A percentile compares a stretch with the other conserved stretches of the same genome.
These are phyloP conservation scores for Cardamine chenopodiifolia DNA, from an alignment of 345 rosid species.

Conservation along the genomic window DNA sequence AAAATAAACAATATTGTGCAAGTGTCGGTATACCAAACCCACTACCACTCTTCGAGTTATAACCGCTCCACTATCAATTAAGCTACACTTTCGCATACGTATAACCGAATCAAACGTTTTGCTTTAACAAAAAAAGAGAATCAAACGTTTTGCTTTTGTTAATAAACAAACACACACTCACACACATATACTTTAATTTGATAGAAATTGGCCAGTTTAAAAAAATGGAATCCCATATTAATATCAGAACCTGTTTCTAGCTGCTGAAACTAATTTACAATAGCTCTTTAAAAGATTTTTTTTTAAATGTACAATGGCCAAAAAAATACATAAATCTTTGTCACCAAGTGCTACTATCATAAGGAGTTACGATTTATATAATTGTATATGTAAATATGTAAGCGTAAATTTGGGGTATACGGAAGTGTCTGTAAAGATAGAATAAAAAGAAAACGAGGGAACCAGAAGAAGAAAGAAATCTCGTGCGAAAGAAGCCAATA, in stretches of 20 bases:
- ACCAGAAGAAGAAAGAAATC: slow-evolving; percentile 30
- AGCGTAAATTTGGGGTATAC: slow-evolving; percentile 13
- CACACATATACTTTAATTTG: background rate
- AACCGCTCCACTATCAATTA: slow-evolving; percentile 35
- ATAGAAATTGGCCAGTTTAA: background rate
- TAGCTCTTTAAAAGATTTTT: background rate
- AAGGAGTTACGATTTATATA: background rate
- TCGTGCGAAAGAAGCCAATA: slow-evolving; percentile 34
- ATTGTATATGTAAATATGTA: background rate
- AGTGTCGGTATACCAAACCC: slow-evolving; percentile 46
- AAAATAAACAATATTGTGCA: background rate
- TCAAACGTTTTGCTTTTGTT: slow-evolving; percentile 27
- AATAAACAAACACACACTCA: background rate
- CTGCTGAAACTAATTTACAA: background rate
- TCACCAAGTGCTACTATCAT: background rate
- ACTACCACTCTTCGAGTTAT: slow-evolving; percentile 20
- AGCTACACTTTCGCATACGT: slow-evolving; percentile 26
- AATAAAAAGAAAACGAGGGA: slow-evolving; percentile 12
- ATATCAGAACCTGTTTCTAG: slow-evolving; percentile 10
- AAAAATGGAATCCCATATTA: background rate
- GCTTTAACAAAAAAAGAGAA: background rate
- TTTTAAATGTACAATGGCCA: background rate
- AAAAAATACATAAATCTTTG: background rate
- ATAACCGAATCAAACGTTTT: slow-evolving; percentile 29
- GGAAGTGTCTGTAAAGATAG: slow-evolving; percentile 8